Percentiles rank a stretch among this genome's conserved stretches.
These are phyloP conservation scores for Didymella lethalis DNA, from an alignment of 2,329 filamentous ascomycete species.

Conservation along the genomic window DNA sequence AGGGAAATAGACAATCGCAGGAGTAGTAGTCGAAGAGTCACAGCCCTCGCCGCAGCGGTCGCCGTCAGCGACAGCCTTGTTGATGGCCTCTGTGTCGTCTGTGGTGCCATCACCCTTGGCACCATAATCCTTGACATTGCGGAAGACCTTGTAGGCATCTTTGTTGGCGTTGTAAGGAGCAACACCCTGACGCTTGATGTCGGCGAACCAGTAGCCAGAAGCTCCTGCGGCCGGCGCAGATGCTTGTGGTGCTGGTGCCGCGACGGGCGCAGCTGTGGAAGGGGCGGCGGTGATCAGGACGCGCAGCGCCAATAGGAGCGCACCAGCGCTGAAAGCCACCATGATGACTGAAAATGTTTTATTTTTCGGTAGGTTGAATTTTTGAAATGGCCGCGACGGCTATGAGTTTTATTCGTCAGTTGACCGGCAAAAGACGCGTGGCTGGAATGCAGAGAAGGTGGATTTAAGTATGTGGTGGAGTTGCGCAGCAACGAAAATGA, in stretches of 20 bases:
- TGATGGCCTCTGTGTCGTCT: slow-evolving; percentile 91
- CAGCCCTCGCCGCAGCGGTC: slow-evolving; percentile 81
- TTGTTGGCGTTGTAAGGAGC: slow-evolving; percentile 67
- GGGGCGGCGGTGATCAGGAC: slow-evolving; percentile 44
- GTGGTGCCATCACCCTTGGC: slow-evolving; percentile 67
- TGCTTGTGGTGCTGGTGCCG: slow-evolving; percentile 24
- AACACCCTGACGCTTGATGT: slow-evolving; percentile 72
- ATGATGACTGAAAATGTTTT: slow-evolving; percentile 43
- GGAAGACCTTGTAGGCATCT: slow-evolving; percentile 67
- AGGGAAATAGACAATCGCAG: slow-evolving; percentile 91
- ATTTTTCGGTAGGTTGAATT: slow-evolving; percentile 26
- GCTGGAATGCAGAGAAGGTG: slow-evolving; percentile 23
- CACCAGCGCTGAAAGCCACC: slow-evolving; percentile 49
- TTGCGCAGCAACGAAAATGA: slow-evolving; percentile 33
- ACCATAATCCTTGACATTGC: slow-evolving; percentile 58
- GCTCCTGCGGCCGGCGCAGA: slow-evolving; percentile 30
- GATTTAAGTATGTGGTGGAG: slow-evolving; percentile 17
- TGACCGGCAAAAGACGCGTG: slow-evolving; percentile 39
- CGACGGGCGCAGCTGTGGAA: slow-evolving; percentile 40
- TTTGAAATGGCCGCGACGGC: slow-evolving; percentile 30
- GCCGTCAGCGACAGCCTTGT: slow-evolving; percentile 78
- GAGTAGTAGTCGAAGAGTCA: slow-evolving; percentile 82
- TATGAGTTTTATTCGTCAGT: slow-evolving; percentile 39
- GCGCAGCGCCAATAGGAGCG: slow-evolving; percentile 50
- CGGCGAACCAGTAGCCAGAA: slow-evolving; percentile 72